These are phyloP conservation scores for Castanea mollissima DNA, from an alignment of 306 rosid genomes.

Conservation along the genomic window DNA sequence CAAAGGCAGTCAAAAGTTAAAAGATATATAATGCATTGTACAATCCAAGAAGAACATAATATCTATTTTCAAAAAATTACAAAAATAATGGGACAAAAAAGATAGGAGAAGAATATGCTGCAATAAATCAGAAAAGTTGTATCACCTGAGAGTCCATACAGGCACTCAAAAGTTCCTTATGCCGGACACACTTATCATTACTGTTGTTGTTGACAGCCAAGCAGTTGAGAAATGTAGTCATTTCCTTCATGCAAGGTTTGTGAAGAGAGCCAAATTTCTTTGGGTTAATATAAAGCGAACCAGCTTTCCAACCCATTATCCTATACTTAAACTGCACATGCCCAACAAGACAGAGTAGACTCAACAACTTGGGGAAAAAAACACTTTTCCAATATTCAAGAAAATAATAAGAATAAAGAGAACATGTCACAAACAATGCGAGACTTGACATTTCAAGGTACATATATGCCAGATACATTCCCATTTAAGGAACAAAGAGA, in stretches of 20 bases:
- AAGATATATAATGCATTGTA: background rate
- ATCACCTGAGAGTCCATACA: conserved; percentile 24
- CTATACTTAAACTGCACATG: conserved; percentile 22
- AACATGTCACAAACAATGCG: background rate
- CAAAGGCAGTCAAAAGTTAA: conserved; percentile 12
- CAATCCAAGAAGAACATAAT: conserved; percentile 1
- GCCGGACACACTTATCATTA: no score
- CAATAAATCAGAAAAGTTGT: conserved; percentile 6
- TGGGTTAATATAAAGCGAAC: conserved; percentile 26
- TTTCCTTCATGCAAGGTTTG: no score
- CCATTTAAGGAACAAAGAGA: background rate
- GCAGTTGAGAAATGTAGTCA: no score
- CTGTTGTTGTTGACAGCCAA: background rate
- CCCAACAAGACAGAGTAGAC: background rate
- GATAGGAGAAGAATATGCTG: conserved; percentile 7
- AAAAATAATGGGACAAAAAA: background rate
- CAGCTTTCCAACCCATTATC: conserved; percentile 81
- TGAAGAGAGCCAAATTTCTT: no score
- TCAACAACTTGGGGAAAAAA: background rate
- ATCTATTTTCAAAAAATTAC: background rate
- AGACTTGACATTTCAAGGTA: background rate
- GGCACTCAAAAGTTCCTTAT: no score
- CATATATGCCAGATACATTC: background rate
- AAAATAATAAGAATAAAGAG: background rate
- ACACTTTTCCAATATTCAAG: background rate